Base-by-base conservation (phyloP, 129 eudicot genomes). In the Rutidosis leptorrhynchoides region DNA sequence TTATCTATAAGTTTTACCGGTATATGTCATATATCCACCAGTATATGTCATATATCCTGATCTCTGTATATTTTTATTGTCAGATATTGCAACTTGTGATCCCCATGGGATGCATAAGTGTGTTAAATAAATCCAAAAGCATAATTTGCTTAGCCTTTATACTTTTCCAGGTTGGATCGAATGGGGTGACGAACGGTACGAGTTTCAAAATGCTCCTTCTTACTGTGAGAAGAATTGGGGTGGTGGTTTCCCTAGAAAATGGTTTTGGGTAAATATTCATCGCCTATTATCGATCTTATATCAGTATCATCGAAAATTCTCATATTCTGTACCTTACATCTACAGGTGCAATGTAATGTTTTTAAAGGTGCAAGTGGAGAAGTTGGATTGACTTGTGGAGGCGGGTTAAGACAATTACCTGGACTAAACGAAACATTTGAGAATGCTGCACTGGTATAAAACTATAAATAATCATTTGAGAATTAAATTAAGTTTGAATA, bases 141-240 rank as follows among this genome's bases (percentile, higher is more conserved):
- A 58, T 64, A 64, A 55, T 52, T 68, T 68, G 14, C 56, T 70
- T 64, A 40, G 20, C 37, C 53, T 70, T 33, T 54, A 54, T 63
- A 16, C 43, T 65, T 83, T 63, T 82, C 58, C 87, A 93, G 98
- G 98, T 74, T 93, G 98, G 98, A 93, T 93, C 58, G 98, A 93
- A 80, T 93, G 98, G 98, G 98, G 82, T 74, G 98, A 87, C 37
- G 78, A 86, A 80, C 75, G 92, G 70, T 88, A 55, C 46, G 95
- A 93, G 84, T 93, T 93, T 40, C 76, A 77, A 68, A 77, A 93
- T 81, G 98, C 98, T 40, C 98, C 98, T 43, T 93, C 98, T 27
- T 93, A 93, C 71, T 80, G 81, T 21, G 98, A 93, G 71, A 93
- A 93, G 80, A 93, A 93, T 59, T 93, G 98, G 98, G 98, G 98